Evolutionary conservation across 495 filamentous ascomycete species (phyloP).

Genomic region (Penicillium daleae): DNA sequence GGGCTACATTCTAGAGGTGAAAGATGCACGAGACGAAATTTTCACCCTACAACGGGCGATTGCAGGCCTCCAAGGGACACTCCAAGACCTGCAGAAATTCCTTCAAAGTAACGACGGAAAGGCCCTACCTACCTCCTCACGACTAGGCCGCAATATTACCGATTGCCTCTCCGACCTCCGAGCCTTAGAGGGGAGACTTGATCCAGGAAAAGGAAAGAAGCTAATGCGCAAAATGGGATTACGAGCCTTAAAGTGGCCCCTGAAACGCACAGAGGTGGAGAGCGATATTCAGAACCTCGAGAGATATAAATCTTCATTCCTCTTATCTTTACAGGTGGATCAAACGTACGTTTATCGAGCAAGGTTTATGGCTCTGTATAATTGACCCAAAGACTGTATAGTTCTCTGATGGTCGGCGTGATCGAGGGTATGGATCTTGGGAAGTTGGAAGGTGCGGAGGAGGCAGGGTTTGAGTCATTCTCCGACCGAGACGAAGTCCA

Average conservation of each 20-base stretch:
- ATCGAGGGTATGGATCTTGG: background rate
- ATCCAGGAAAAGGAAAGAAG: constrained; percentile 23
- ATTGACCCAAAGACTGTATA: background rate
- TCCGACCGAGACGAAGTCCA: constrained; percentile 3
- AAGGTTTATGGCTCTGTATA: background rate
- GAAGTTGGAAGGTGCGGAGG: background rate
- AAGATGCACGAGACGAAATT: constrained; percentile 36
- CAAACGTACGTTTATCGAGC: constrained; percentile 40
- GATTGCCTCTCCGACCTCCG: constrained; percentile 35
- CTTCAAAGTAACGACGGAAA: constrained; percentile 17
- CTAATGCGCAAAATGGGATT: constrained; percentile 32
- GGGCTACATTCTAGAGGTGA: constrained; percentile 35
- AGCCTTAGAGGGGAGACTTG: constrained; percentile 36
- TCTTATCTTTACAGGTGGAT: constrained; percentile 43
- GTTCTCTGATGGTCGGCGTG: background rate
- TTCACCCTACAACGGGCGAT: constrained; percentile 30
- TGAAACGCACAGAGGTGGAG: constrained; percentile 44
- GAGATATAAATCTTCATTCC: constrained; percentile 39
- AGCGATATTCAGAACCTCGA: constrained; percentile 37
- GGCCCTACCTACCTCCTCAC: constrained; percentile 11
- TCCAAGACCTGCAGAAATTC: constrained; percentile 25
- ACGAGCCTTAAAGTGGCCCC: constrained; percentile 48
- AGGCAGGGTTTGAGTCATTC: constrained; percentile 4
- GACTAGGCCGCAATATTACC: constrained; percentile 18
- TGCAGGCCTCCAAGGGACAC: constrained; percentile 27